Conservation (phyloP, 345 rosid genomes). For the Rubroshorea leprosula region DNA sequence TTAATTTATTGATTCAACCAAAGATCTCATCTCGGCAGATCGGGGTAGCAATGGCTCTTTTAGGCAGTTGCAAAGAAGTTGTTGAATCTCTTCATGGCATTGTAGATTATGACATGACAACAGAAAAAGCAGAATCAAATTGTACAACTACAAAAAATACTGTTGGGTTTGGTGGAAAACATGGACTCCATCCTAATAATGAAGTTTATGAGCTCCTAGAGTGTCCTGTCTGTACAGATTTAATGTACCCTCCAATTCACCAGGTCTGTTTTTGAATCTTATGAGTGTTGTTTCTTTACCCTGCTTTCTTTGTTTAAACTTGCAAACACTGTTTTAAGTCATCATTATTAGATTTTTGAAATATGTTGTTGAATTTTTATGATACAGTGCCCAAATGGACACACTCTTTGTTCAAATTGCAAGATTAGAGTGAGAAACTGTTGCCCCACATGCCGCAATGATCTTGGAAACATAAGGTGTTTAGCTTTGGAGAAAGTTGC, state of each 20-base stretch:
- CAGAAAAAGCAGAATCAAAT: constrained; percentile 23
- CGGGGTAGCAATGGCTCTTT: constrained; percentile 41
- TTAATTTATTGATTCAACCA: not conserved
- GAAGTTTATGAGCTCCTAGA: constrained; percentile 52
- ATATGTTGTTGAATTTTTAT: constrained; percentile 1
- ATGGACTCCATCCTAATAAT: constrained; percentile 32
- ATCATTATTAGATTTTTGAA: not conserved
- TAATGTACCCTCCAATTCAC: constrained; percentile 60
- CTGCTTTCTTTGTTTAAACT: not conserved
- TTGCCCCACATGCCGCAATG: constrained; percentile 51
- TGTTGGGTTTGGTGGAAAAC: constrained; percentile 28
- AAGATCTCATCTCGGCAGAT: constrained; percentile 7
- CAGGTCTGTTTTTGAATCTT: constrained; percentile 37
- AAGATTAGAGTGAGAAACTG: constrained; percentile 56
- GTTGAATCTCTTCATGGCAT: constrained; percentile 22
- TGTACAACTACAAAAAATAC: constrained; percentile 19
- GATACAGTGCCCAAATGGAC: constrained; percentile 63
- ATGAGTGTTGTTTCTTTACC: not conserved
- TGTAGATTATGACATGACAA: constrained; percentile 21
- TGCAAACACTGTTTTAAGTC: not conserved
- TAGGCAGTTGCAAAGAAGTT: constrained; percentile 42
- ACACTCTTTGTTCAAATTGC: constrained; percentile 52
- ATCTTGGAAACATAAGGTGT: constrained; percentile 65
- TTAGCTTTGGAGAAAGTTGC: constrained; percentile 64
- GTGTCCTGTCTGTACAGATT: constrained; percentile 50